phyloP scores from a whole-genome alignment of 148 eudicot genomes.

The Nyssa sinensis region DNA sequence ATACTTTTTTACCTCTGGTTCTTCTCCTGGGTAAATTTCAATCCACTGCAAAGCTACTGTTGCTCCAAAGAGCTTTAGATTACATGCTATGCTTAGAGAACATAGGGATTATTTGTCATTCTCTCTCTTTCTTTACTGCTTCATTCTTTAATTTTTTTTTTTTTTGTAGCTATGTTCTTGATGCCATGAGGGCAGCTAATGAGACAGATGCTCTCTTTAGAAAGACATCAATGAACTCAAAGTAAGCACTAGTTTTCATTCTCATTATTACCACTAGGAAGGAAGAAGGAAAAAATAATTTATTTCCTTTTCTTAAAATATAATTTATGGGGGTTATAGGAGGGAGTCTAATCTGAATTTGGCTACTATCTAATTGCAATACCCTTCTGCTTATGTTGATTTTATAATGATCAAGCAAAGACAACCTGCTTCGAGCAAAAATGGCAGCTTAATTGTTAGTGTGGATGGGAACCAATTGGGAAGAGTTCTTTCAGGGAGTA shows the following conservation, averaged over 20 bases:
- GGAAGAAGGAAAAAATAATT: background rate
- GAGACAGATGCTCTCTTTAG: slow-evolving; percentile 48
- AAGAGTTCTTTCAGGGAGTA: slow-evolving; percentile 45
- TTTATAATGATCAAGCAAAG: slow-evolving; percentile 81
- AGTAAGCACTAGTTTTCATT: slow-evolving; percentile 45
- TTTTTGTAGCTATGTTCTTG: slow-evolving; percentile 83
- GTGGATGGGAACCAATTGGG: slow-evolving; percentile 48
- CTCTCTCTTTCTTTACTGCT: slow-evolving; percentile 2
- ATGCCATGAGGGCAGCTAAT: slow-evolving; percentile 73
- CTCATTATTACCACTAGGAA: background rate
- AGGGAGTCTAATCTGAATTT: background rate
- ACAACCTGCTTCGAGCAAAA: slow-evolving; percentile 84
- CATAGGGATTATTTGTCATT: background rate
- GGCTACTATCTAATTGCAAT: slow-evolving; percentile 16
- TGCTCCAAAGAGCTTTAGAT: background rate
- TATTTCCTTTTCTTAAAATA: background rate
- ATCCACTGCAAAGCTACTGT: background rate
- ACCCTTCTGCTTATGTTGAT: slow-evolving; percentile 12
- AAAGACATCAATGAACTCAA: slow-evolving; percentile 44
- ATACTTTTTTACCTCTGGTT: slow-evolving; percentile 71
- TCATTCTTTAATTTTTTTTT: background rate
- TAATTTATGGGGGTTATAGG: background rate
- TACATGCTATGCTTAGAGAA: slow-evolving; percentile 1
- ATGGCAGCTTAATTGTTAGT: slow-evolving; percentile 45
- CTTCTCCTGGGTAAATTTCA: slow-evolving; percentile 84